Conservation (phyloP, 345 rosid genomes). For the Ricinus communis region DNA sequence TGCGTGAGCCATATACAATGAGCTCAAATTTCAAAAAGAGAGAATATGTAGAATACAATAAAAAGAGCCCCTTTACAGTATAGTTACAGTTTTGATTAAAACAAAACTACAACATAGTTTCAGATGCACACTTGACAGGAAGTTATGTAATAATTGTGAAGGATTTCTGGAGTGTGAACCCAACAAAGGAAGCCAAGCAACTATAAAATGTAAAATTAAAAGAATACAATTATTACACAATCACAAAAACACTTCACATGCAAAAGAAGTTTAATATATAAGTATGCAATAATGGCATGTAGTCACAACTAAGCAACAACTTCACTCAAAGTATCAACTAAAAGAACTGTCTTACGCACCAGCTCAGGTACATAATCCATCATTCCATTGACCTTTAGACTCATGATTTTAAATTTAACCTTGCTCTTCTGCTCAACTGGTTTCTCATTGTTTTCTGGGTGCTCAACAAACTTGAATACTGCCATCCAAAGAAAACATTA, state of each 20-base stretch:
- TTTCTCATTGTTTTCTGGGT: slow-evolving; percentile 90
- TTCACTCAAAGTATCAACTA: not conserved
- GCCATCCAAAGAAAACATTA: slow-evolving; percentile 26
- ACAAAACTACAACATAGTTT: too few species aligned
- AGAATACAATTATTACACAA: not conserved
- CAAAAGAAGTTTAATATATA: not conserved
- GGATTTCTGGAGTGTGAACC: not conserved
- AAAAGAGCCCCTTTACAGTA: too few species aligned
- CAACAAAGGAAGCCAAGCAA: slow-evolving; percentile 10
- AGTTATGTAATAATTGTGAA: not conserved
- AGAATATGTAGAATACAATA: too few species aligned
- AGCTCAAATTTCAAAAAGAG: not conserved
- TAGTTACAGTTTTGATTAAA: too few species aligned
- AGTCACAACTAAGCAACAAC: too few species aligned
- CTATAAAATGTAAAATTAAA: not conserved
- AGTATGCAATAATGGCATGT: too few species aligned
- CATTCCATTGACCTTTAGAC: slow-evolving; percentile 81
- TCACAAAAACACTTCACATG: not conserved
- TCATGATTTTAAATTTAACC: slow-evolving; percentile 93
- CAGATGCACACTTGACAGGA: too few species aligned
- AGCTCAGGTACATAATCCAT: slow-evolving; percentile 95
- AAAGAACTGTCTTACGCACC: slow-evolving; percentile 47
- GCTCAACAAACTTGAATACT: slow-evolving; percentile 98
- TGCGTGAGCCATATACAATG: not conserved
- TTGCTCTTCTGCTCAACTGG: slow-evolving; percentile 83